Percentiles rank a stretch among this genome's conserved stretches.
Conservation (phyloP, 495 filamentous ascomycete genomes). For the Thermochaetoides thermophila region DNA sequence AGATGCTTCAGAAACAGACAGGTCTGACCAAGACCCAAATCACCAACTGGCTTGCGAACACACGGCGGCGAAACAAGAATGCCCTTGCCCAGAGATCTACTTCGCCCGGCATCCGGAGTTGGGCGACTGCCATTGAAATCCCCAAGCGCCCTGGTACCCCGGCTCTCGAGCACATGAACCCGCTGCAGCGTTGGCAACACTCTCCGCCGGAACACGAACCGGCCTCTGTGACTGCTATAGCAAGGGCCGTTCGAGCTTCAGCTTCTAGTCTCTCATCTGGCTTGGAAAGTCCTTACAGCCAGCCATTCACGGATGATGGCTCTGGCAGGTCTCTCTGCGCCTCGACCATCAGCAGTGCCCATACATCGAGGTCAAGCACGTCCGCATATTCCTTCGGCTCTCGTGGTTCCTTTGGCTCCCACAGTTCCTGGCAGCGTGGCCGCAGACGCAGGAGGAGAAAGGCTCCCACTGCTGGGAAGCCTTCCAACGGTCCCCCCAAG, state of each 20-base stretch:
- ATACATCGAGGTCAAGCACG: conserved; percentile 53
- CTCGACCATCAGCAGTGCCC: conserved; percentile 57
- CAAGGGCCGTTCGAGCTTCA: conserved; percentile 52
- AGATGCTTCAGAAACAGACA: conserved; percentile 52
- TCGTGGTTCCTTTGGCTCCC: conserved; percentile 50
- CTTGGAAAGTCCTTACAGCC: conserved; percentile 37
- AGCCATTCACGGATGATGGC: conserved; percentile 45
- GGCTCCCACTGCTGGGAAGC: conserved; percentile 13
- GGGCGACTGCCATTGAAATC: conserved; percentile 49
- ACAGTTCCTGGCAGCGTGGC: conserved; percentile 41
- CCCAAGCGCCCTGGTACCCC: conserved; percentile 32
- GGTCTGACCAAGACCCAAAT: conserved; percentile 65
- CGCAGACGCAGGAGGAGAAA: conserved; percentile 54
- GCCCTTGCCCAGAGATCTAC: conserved; percentile 38
- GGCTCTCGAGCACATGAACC: conserved; percentile 52
- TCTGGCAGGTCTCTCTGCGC: conserved; percentile 55
- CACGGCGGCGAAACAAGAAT: conserved; percentile 61
- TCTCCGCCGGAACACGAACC: conserved; percentile 82
- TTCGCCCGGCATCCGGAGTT: conserved; percentile 38
- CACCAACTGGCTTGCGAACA: conserved; percentile 78
- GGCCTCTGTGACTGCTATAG: conserved; percentile 64
- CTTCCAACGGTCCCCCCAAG: conserved; percentile 23
- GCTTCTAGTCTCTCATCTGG: conserved; percentile 34
- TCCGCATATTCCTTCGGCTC: conserved; percentile 61
- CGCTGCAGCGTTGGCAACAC: conserved; percentile 72